These are phyloP conservation scores for Penicillium canescens DNA, from an alignment of 495 filamentous ascomycete species.

Conservation along the genomic window DNA sequence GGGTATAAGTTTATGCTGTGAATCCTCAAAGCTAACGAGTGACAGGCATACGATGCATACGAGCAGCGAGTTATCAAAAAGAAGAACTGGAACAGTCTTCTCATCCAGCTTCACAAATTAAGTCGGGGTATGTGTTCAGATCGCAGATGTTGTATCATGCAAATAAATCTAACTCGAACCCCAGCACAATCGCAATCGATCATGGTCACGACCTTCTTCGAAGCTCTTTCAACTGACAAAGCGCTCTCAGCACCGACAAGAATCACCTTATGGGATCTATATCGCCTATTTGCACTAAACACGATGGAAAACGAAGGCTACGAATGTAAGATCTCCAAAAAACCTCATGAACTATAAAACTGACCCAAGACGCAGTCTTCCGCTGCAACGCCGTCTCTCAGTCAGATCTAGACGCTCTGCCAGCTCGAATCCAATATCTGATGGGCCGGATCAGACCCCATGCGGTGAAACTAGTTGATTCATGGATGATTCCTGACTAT, in stretches of 20 bases:
- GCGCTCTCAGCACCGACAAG: conserved; percentile 24
- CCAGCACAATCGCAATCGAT: conserved; percentile 48
- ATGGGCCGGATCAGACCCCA: conserved; percentile 47
- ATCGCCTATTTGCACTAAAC: conserved; percentile 44
- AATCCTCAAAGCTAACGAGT: background rate
- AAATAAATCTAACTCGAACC: background rate
- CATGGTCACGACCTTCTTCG: conserved; percentile 42
- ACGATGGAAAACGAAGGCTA: conserved; percentile 40
- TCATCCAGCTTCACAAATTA: conserved; percentile 45
- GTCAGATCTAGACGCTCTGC: conserved; percentile 31
- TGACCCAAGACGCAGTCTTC: conserved; percentile 28
- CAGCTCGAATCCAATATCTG: conserved; percentile 35
- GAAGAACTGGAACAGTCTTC: conserved; percentile 46
- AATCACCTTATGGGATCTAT: conserved; percentile 33
- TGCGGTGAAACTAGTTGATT: conserved; percentile 47
- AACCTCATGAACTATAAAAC: background rate
- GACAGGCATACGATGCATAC: conserved; percentile 40
- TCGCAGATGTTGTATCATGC: too few species aligned
- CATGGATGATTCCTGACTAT: conserved; percentile 51
- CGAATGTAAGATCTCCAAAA: conserved; percentile 18
- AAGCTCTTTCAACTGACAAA: conserved; percentile 23
- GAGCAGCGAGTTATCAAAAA: conserved; percentile 43
- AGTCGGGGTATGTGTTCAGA: conserved; percentile 31
- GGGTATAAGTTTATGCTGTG: background rate
- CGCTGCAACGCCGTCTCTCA: conserved; percentile 34